Evolutionary conservation across 495 filamentous ascomycete genomes (phyloP), one percentile per base, ranked within the genome.

Genomic region (Aspergillus avenaceus): DNA sequence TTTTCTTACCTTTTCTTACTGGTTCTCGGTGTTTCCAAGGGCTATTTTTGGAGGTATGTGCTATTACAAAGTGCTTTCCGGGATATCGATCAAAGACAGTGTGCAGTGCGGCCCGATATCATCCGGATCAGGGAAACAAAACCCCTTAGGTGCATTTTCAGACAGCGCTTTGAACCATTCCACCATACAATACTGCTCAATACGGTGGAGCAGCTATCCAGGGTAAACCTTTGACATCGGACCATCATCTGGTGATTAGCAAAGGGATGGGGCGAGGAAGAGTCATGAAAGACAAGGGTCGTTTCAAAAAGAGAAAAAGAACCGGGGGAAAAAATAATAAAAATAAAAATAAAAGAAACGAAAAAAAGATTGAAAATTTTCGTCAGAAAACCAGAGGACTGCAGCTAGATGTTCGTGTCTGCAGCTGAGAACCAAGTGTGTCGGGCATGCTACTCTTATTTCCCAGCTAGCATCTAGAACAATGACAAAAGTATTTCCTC

Each of bases 281-380:
- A 45, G 27, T 32, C 12, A 28, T 28, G 42, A 41, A 48, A 8
- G 22, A 6, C 32, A 18, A 36, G 40, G 16, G 23, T 43, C 18
- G 26, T 8, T 13, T 23, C 25, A n/a, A 40, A 43, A 38, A 51
- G 21, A 46, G 23, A 6, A 29, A 32, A 24, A 38, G 13, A 29
- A 46, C 43, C 9, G 19, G 23, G 22, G 14, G 23, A 13, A 34
- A 44, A 34, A 24, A 27, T 45, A 37, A 36, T 38, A 40, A 34
- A 55, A 47, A 52, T 44, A 45, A 47, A 41, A 49, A 47, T 26
- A 32, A 49, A 45, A 52, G 47, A 21, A 28, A 13, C 19, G 23
- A 55, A 43, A 59, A 54, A 56, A n/a, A n/a, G n/a, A n/a, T n/a
- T 43, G 40, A 55, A 14, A 54, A 51, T 7, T 16, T 19, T 19